Evolutionary conservation across 2,329 filamentous ascomycete species (phyloP).

Genomic region (Thelonectria blattea): DNA sequence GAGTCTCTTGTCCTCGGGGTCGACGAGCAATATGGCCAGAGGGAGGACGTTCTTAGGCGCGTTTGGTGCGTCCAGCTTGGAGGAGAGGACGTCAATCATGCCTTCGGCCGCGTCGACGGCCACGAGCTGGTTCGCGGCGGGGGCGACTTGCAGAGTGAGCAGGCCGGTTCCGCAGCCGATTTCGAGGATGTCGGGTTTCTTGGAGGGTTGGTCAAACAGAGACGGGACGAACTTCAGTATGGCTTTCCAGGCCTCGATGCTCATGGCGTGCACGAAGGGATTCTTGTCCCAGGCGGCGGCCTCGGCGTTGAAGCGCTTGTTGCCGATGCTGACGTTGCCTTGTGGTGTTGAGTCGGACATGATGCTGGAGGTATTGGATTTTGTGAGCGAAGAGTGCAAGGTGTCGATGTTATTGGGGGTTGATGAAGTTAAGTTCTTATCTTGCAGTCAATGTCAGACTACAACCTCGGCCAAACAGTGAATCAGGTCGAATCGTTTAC

Average conservation of each 20-base stretch:
- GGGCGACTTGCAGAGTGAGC: slow-evolving; percentile 56
- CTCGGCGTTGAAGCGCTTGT: slow-evolving; percentile 58
- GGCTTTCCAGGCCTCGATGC: slow-evolving; percentile 39
- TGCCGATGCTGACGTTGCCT: neutral
- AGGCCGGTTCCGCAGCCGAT: slow-evolving; percentile 64
- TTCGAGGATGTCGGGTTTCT: slow-evolving; percentile 53
- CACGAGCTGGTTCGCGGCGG: slow-evolving; percentile 53
- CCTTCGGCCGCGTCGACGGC: slow-evolving; percentile 60
- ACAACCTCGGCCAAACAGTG: neutral
- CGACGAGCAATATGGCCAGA: slow-evolving; percentile 53
- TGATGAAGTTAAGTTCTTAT: neutral
- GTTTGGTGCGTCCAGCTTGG: slow-evolving; percentile 47
- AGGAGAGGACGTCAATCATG: slow-evolving; percentile 58
- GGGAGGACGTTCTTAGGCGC: slow-evolving; percentile 51
- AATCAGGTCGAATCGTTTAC: neutral
- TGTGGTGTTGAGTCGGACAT: neutral
- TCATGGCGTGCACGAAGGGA: slow-evolving; percentile 55
- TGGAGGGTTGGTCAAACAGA: neutral
- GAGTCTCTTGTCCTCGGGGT: slow-evolving; percentile 54
- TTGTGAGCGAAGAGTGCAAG: neutral
- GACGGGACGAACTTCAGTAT: slow-evolving; percentile 36
- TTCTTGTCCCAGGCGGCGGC: slow-evolving; percentile 62
- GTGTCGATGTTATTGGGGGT: neutral
- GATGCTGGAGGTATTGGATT: neutral
- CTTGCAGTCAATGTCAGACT: neutral